phyloP scores from a whole-genome alignment of 2,329 filamentous ascomycete genomes.

The Chaetothyriales sp. region DNA sequence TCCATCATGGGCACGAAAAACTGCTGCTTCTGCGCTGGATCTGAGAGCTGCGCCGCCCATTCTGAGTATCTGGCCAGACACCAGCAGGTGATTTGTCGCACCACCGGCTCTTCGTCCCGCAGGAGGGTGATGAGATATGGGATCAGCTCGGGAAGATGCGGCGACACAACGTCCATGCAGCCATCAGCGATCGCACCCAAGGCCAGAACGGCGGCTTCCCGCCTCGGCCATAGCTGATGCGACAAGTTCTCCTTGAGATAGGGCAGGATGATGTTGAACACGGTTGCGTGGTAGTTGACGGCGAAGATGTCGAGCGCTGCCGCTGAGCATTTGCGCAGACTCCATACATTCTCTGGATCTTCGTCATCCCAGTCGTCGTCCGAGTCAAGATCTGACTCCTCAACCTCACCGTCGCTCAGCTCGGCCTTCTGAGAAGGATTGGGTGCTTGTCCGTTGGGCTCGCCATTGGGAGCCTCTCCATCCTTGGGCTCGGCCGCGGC shows the following conservation, averaged over 20 bases:
- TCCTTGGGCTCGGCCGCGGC: constrained; percentile 25
- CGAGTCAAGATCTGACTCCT: constrained; percentile 50
- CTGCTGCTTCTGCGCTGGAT: constrained; percentile 50
- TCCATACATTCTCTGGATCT: constrained; percentile 87
- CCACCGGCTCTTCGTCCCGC: constrained; percentile 71
- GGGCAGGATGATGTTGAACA: constrained; percentile 83
- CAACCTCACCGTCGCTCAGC: constrained; percentile 76
- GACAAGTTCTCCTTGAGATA: constrained; percentile 82
- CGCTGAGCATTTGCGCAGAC: constrained; percentile 88
- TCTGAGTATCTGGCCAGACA: constrained; percentile 82
- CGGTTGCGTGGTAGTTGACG: constrained; percentile 69
- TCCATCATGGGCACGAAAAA: constrained; percentile 97
- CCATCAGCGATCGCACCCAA: constrained; percentile 90
- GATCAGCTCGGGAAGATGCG: constrained; percentile 78
- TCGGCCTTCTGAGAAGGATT: constrained; percentile 49
- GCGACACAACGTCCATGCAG: constrained; percentile 76
- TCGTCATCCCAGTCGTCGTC: constrained; percentile 55
- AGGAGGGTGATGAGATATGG: constrained; percentile 80
- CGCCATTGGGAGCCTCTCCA: constrained; percentile 25
- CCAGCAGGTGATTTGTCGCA: constrained; percentile 96
- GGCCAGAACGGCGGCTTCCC: constrained; percentile 86
- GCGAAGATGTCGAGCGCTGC: constrained; percentile 90
- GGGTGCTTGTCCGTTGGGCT: constrained; percentile 34
- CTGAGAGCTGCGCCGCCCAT: constrained; percentile 69
- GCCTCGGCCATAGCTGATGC: constrained; percentile 76